Percentiles rank a stretch among this genome's conserved stretches.
Conservation (phyloP, 2,329 filamentous ascomycete species). For the Orbilia javanica region DNA sequence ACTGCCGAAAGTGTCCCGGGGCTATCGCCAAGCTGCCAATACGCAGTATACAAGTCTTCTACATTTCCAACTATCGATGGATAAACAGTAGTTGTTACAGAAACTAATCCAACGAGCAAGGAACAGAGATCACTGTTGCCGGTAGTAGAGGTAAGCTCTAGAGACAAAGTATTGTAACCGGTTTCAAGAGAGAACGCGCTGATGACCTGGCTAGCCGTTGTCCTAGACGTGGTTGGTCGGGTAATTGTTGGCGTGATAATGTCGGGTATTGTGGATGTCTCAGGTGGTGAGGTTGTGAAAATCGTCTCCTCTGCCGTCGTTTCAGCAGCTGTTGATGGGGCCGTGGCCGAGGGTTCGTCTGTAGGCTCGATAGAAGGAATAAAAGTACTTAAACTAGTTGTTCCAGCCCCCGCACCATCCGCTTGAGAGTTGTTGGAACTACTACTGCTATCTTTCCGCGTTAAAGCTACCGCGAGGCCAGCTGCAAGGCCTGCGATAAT, state of each 20-base stretch:
- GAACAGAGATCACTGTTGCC: conserved; percentile 29
- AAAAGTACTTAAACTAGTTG: neutral
- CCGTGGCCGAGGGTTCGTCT: neutral
- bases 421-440: neutral
- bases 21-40: conserved; percentile 14
- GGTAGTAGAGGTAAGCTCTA: conserved; percentile 3
- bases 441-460: conserved; percentile 14
- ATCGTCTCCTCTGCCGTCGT: neutral
- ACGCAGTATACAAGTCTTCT: conserved; percentile 32
- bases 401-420: neutral
- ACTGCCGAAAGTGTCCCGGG: conserved; percentile 5
- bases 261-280: neutral
- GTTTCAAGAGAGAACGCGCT: conserved; percentile 28
- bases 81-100: conserved; percentile 28
- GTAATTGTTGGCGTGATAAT: neutral
- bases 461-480: conserved; percentile 33
- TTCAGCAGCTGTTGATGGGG: neutral
- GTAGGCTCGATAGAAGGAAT: neutral
- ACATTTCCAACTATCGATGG: conserved; percentile 17
- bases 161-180: conserved; percentile 35
- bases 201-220: neutral
- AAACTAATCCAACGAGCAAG: neutral
- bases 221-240: neutral
- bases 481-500: conserved; percentile 39
- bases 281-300: neutral